A percentile compares a stretch with the other conserved stretches of the same genome.
Conservation (phyloP, 345 rosid genomes). For the Linum lewisii region DNA sequence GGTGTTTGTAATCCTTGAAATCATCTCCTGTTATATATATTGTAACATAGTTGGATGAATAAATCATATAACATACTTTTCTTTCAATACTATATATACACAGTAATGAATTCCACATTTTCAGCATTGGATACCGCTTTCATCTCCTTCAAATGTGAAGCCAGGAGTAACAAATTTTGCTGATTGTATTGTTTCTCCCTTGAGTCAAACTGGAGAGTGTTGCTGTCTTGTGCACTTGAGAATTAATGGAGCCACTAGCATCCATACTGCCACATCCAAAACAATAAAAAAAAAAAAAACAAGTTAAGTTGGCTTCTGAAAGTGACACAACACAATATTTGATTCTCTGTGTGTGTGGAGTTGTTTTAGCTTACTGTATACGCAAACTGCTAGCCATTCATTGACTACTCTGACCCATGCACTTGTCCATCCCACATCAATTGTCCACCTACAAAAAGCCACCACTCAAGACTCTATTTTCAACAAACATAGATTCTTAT, state of each 20-base stretch:
- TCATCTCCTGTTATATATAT: too few relatives aligned
- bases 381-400: conserved; percentile 92
- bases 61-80: too few relatives aligned
- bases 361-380: conserved; percentile 52
- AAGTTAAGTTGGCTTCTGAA: not conserved
- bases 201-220: too few relatives aligned
- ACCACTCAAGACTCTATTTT: not conserved
- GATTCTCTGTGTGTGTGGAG: not conserved
- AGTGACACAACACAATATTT: not conserved
- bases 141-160: too few relatives aligned
- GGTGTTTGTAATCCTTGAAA: too few relatives aligned
- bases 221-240: conserved; percentile 33
- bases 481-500: too few relatives aligned
- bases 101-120: too few relatives aligned
- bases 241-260: conserved; percentile 66
- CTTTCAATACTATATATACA: too few relatives aligned
- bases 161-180: too few relatives aligned
- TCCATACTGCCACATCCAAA: conserved; percentile 65
- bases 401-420: conserved; percentile 89
- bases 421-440: conserved; percentile 98
- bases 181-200: too few relatives aligned
- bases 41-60: too few relatives aligned
- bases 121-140: too few relatives aligned
- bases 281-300: not conserved
- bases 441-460: conserved; percentile 61